Evolutionary conservation across 2,329 filamentous ascomycete species (phyloP).

Genomic region (Trichoderma oligosporum): DNA sequence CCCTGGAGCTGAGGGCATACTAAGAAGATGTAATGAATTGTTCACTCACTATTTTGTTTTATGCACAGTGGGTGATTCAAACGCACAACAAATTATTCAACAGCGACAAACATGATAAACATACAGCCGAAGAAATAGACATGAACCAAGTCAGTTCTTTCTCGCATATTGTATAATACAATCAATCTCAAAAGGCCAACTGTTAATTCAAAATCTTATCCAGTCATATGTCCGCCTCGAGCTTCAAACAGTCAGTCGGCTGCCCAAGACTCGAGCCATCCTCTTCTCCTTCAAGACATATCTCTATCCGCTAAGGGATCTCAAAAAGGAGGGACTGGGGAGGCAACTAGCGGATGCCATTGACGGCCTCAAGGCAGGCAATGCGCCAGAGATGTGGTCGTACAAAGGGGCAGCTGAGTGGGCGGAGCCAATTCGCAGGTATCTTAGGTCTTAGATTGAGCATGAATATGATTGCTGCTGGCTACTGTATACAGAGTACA

Average conservation of each 20-base stretch:
- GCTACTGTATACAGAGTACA: too few relatives aligned
- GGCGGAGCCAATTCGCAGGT: conserved; percentile 46
- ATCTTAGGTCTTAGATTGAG: conserved; percentile 36
- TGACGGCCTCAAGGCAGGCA: conserved; percentile 48
- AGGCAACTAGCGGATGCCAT: conserved; percentile 48
- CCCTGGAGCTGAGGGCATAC: not conserved
- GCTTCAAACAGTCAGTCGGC: conserved; percentile 48
- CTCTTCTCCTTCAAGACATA: conserved; percentile 57
- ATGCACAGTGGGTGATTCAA: conserved; percentile 47
- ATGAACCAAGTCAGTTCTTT: conserved; percentile 2
- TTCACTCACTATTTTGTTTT: not conserved
- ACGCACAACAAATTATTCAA: conserved; percentile 42
- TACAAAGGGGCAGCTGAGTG: conserved; percentile 50
- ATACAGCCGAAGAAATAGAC: conserved; percentile 26
- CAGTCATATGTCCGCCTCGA: conserved; percentile 42
- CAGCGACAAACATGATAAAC: conserved; percentile 26
- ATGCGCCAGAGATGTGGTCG: conserved; percentile 51
- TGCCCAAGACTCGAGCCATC: conserved; percentile 45
- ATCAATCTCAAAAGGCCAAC: too few relatives aligned
- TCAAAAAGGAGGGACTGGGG: conserved; percentile 49
- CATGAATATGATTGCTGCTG: too few relatives aligned
- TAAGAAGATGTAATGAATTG: not conserved
- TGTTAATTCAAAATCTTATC: too few relatives aligned
- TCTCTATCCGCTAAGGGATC: conserved; percentile 44
- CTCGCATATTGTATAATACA: too few relatives aligned